These are phyloP conservation scores for Coemansia sp. DNA, from an alignment of 371 early-diverging fungal species.

Conservation along the genomic window DNA sequence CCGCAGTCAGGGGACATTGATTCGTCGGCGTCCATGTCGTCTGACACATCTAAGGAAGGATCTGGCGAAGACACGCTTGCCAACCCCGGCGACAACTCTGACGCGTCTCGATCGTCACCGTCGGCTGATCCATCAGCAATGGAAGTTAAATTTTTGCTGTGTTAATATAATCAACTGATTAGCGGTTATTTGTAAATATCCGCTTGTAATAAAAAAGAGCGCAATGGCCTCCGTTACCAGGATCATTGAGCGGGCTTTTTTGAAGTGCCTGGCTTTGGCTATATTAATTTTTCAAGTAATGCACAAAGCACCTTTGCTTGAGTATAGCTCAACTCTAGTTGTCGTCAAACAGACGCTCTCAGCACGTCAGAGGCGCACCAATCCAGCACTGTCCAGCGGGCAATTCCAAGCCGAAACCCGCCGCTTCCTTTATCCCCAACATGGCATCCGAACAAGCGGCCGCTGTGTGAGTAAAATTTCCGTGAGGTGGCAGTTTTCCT, in stretches of 20 bases:
- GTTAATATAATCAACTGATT: slow-evolving; percentile 1
- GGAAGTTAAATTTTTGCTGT: slow-evolving; percentile 42
- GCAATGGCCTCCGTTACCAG: no score
- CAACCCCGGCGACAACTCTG: background rate
- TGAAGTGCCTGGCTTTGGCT: no score
- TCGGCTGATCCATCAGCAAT: slow-evolving; percentile 35
- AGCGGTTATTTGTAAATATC: background rate
- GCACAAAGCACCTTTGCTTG: no score
- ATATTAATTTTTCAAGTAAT: no score
- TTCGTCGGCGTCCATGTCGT: slow-evolving; percentile 25
- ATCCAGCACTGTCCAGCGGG: background rate
- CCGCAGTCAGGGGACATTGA: slow-evolving; percentile 11
- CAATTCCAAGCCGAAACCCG: background rate
- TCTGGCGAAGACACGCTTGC: slow-evolving; percentile 27
- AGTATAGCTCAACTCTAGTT: no score
- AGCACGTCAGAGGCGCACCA: background rate
- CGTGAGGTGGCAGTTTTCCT: slow-evolving; percentile 7
- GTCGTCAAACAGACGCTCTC: background rate
- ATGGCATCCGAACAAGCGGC: background rate
- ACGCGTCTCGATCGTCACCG: background rate
- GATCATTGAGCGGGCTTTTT: no score
- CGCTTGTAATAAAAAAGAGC: background rate
- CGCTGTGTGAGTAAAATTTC: background rate
- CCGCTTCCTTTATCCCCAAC: background rate
- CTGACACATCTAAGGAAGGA: slow-evolving; percentile 21